Evolutionary conservation across 768 basidiomycete species (phyloP).

Genomic region (Artomyces pyxidatus): DNA sequence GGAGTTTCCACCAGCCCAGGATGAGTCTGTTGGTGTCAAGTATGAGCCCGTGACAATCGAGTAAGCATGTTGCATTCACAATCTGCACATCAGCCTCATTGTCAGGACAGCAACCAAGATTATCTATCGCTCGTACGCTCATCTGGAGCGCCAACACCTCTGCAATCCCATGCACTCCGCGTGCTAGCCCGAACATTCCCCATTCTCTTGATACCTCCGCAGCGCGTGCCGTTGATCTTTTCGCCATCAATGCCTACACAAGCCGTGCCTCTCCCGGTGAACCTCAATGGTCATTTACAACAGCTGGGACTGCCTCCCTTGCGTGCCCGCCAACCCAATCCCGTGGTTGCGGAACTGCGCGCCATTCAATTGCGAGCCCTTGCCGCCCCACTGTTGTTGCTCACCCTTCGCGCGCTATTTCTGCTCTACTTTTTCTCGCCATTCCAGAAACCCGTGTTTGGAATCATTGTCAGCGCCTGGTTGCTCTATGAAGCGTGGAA

Average conservation of each 20-base stretch:
- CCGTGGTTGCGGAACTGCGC: slow-evolving; percentile 13
- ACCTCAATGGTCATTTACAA: slow-evolving; percentile 12
- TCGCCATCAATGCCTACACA: slow-evolving; percentile 3
- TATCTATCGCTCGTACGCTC: slow-evolving; percentile 12
- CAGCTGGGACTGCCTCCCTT: slow-evolving; percentile 14
- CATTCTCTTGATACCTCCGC: slow-evolving; percentile 4
- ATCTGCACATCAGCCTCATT: not conserved
- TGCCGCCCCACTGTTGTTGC: slow-evolving; percentile 13
- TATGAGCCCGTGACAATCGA: slow-evolving; percentile 11
- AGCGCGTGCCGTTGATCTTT: not conserved
- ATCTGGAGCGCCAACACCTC: slow-evolving; percentile 10
- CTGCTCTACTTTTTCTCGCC: slow-evolving; percentile 16
- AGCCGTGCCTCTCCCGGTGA: slow-evolving; percentile 3
- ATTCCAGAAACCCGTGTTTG: slow-evolving; percentile 15
- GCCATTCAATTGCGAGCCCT: slow-evolving; percentile 16
- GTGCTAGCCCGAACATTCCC: slow-evolving; percentile 15
- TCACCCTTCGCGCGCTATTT: slow-evolving; percentile 12
- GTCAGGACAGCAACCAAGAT: slow-evolving; percentile 7
- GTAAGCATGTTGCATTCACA: slow-evolving; percentile 1
- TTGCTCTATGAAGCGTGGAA: slow-evolving; percentile 17
- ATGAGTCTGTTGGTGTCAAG: slow-evolving; percentile 11
- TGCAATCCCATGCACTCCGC: slow-evolving; percentile 13
- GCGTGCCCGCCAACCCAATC: slow-evolving; percentile 11
- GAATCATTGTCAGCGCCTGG: slow-evolving; percentile 12
- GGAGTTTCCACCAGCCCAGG: slow-evolving; percentile 12